These are phyloP conservation scores for Castanea crenata DNA, from an alignment of 306 rosid species.

Conservation along the genomic window DNA sequence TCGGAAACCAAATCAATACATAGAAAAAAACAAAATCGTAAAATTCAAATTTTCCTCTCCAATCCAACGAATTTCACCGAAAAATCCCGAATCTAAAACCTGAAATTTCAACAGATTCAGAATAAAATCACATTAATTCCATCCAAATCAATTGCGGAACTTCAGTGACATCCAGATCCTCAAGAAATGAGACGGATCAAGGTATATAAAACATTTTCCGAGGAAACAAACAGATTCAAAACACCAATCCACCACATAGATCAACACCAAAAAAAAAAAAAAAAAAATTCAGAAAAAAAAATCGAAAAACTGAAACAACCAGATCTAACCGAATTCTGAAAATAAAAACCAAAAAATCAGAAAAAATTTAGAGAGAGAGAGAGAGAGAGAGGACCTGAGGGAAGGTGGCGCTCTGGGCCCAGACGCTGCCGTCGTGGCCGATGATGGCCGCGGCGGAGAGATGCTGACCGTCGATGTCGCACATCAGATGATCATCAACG, in stretches of 20 bases:
- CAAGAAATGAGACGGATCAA: background rate
- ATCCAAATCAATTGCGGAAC: background rate
- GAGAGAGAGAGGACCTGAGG: slow-evolving; percentile 39
- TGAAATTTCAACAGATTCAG: background rate
- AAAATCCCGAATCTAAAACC: background rate
- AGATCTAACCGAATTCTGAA: background rate
- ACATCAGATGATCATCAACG: slow-evolving; percentile 62
- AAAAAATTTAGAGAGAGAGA: background rate
- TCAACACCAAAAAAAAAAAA: background rate
- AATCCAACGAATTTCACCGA: background rate
- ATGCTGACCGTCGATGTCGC: slow-evolving; percentile 51
- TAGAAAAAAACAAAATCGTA: background rate
- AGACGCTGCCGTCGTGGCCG: slow-evolving; percentile 53
- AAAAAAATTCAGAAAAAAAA: background rate
- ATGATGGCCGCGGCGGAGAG: slow-evolving; percentile 53
- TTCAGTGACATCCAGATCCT: slow-evolving; percentile 6
- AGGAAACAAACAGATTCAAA: background rate
- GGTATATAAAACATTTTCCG: background rate
- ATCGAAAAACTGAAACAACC: background rate
- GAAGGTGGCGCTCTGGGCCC: slow-evolving; percentile 57
- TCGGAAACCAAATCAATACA: background rate
- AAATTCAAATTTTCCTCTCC: background rate
- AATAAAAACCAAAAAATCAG: background rate
- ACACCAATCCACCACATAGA: background rate
- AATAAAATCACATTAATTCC: background rate